Evolutionary conservation across 2,329 filamentous ascomycete genomes (phyloP).

Genomic region (Zasmidium citrigriseum): DNA sequence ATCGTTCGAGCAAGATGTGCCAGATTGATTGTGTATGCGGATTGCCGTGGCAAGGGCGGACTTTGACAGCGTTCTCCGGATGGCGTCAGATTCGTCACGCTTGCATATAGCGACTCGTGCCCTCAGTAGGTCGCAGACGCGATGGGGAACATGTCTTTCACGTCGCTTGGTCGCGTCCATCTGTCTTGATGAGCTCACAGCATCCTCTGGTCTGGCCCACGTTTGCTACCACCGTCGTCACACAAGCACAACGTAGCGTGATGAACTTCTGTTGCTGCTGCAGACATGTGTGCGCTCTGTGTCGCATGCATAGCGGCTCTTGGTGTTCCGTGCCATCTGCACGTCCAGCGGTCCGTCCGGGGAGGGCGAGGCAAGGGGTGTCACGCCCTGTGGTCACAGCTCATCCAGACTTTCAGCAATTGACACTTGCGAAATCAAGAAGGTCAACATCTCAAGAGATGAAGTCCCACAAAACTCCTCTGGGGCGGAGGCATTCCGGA

Average conservation of each 20-base stretch:
- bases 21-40: slow-evolving; percentile 4
- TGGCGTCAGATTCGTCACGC: neutral
- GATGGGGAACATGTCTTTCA: no score
- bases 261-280: neutral
- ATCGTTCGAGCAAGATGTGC: neutral
- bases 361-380: neutral
- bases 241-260: neutral
- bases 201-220: no score
- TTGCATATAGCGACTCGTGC: neutral
- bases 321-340: neutral
- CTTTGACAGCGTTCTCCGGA: neutral
- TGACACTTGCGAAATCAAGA: no score
- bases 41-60: slow-evolving; percentile 3
- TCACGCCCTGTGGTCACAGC: neutral
- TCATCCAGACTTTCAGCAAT: neutral
- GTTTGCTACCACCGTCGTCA: neutral
- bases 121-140: neutral
- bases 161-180: no score
- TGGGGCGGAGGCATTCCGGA: neutral
- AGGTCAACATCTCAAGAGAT: no score
- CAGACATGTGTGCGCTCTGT: neutral
- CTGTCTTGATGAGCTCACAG: no score
- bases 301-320: neutral
- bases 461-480: no score
- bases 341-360: neutral